Percentiles rank a stretch among this genome's conserved stretches.
phyloP scores from a whole-genome alignment of 495 filamentous ascomycete species.

The Aspergillus avenaceus region DNA sequence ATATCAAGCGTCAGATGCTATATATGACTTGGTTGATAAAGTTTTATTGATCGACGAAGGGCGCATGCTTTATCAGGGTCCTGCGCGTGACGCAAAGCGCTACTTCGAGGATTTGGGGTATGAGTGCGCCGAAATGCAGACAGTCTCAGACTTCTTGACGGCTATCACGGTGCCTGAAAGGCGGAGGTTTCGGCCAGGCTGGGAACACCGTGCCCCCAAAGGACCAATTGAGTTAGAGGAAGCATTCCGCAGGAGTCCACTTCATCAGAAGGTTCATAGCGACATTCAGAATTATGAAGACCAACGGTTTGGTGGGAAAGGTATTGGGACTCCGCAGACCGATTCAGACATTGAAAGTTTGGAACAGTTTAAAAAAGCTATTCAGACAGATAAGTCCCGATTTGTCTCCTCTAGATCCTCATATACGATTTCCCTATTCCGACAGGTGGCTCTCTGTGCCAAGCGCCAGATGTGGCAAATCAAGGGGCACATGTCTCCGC shows the following conservation, averaged over 20 bases:
- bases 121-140: slow-evolving; percentile 68
- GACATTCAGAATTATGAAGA: slow-evolving; percentile 50
- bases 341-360: slow-evolving; percentile 44
- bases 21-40: slow-evolving; percentile 82
- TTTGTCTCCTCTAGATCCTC: slow-evolving; percentile 41
- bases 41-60: slow-evolving; percentile 78
- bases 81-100: slow-evolving; percentile 57
- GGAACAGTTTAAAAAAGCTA: slow-evolving; percentile 39
- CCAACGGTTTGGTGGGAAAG: slow-evolving; percentile 22
- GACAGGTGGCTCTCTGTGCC: slow-evolving; percentile 60
- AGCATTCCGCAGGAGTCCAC: slow-evolving; percentile 46
- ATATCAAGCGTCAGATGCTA: slow-evolving; percentile 79
- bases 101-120: slow-evolving; percentile 86
- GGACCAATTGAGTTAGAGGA: slow-evolving; percentile 64
- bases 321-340: slow-evolving; percentile 23
- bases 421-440: slow-evolving; percentile 57
- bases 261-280: slow-evolving; percentile 41
- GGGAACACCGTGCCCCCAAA: slow-evolving; percentile 62
- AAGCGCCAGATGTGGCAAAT: slow-evolving; percentile 55
- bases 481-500: slow-evolving; percentile 25
- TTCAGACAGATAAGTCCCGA: slow-evolving; percentile 34
- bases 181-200: slow-evolving; percentile 59
- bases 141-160: slow-evolving; percentile 79
- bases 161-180: slow-evolving; percentile 69
- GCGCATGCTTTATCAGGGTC: slow-evolving; percentile 75